These are phyloP conservation scores for Fusarium sp. DNA, from an alignment of 2,329 filamentous ascomycete genomes.

Conservation along the genomic window DNA sequence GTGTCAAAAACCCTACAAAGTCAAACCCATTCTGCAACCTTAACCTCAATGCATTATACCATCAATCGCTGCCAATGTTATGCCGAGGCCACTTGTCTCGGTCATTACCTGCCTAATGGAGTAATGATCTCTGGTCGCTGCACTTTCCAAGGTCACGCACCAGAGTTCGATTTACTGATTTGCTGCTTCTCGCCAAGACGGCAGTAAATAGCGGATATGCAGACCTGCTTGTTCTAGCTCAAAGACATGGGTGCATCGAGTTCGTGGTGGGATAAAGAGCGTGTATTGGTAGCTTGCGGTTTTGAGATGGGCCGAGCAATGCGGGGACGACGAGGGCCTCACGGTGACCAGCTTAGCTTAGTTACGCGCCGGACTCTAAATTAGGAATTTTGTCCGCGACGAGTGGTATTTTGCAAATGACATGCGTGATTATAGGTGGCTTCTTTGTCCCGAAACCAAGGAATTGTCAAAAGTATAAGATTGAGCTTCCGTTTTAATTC, in stretches of 20 bases:
- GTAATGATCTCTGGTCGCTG: conserved; percentile 33
- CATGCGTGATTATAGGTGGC: neutral
- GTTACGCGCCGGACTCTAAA: conserved; percentile 9
- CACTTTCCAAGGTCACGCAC: conserved; percentile 25
- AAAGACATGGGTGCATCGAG: conserved; percentile 23
- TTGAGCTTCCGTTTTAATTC: conserved; percentile 20
- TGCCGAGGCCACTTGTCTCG: conserved; percentile 1
- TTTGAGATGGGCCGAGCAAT: conserved; percentile 10
- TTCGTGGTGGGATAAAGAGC: conserved; percentile 16
- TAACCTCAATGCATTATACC: neutral
- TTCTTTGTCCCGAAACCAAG: conserved; percentile 9
- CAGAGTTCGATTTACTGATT: conserved; percentile 21
- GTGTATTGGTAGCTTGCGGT: conserved; percentile 27
- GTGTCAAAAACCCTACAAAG: neutral
- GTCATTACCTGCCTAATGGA: conserved; percentile 31
- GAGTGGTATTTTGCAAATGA: conserved; percentile 10
- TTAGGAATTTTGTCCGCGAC: conserved; percentile 18
- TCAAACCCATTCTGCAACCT: neutral
- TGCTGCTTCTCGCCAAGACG: conserved; percentile 12
- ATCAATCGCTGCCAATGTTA: neutral
- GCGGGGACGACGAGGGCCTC: conserved; percentile 26
- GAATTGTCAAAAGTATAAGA: neutral
- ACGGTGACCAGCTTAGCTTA: conserved; percentile 7
- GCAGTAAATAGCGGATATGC: neutral
- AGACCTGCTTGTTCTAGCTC: conserved; percentile 22